Conservation (phyloP, 495 filamentous ascomycete genomes). For the Annulohypoxylon moriforme region DNA sequence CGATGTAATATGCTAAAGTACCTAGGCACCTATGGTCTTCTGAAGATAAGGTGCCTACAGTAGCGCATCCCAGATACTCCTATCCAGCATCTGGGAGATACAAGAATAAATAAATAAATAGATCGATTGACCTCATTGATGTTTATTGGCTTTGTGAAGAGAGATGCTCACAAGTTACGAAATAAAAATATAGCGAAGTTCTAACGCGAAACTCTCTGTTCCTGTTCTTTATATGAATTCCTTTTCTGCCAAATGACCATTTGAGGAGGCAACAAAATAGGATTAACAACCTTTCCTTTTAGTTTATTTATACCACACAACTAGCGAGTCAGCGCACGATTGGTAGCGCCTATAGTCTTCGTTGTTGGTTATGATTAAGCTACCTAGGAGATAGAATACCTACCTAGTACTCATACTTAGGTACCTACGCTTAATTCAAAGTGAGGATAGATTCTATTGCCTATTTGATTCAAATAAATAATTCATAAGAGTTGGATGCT, state of each 20-base stretch:
- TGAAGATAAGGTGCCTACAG: neutral
- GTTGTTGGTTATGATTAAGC: neutral
- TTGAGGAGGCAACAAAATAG: too few relatives aligned
- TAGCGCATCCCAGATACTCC: neutral
- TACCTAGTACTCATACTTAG: too few relatives aligned
- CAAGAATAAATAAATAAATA: neutral
- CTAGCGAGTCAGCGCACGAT: neutral
- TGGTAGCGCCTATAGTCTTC: too few relatives aligned
- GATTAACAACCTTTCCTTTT: too few relatives aligned
- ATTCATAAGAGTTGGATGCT: too few relatives aligned
- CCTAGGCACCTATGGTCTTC: too few relatives aligned
- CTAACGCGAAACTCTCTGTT: neutral
- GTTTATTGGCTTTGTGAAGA: neutral
- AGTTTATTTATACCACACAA: neutral
- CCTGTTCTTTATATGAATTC: too few relatives aligned
- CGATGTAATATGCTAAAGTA: neutral
- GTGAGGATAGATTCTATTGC: too few relatives aligned
- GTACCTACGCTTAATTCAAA: too few relatives aligned
- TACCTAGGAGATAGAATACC: neutral
- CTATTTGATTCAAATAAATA: too few relatives aligned
- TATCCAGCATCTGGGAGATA: neutral
- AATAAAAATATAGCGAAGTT: neutral
- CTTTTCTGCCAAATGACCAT: neutral
- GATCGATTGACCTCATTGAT: neutral
- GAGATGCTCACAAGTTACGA: neutral